phyloP scores from a whole-genome alignment of 2,329 filamentous ascomycete species.

The Simplicillium aogashimaense region DNA sequence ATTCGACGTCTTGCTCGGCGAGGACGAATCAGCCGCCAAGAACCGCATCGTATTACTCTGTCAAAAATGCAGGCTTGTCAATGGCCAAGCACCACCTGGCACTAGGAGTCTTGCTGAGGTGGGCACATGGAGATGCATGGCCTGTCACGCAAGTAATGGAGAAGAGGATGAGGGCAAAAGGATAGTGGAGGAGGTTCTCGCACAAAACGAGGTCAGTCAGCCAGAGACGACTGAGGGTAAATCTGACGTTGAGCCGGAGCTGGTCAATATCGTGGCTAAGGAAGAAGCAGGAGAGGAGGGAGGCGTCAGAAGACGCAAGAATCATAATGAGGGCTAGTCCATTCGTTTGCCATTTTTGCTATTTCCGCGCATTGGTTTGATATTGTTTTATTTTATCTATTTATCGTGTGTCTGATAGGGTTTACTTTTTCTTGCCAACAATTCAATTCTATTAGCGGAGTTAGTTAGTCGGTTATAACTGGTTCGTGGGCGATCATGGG shows the following conservation, averaged over 20 bases:
- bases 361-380: too few species aligned
- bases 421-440: too few species aligned
- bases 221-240: constrained; percentile 1
- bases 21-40: constrained; percentile 86
- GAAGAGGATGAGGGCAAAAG: constrained; percentile 66
- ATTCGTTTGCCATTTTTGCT: not conserved
- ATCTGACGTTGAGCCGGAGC: constrained; percentile 7
- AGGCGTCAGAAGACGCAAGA: not conserved
- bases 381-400: too few species aligned
- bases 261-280: constrained; percentile 8
- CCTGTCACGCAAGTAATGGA: constrained; percentile 76
- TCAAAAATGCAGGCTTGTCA: constrained; percentile 71
- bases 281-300: constrained; percentile 8
- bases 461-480: too few species aligned
- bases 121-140: constrained; percentile 79
- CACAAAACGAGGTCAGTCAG: too few species aligned
- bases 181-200: constrained; percentile 57
- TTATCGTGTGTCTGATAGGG: too few species aligned
- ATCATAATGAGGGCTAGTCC: not conserved
- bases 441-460: too few species aligned
- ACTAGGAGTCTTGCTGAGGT: constrained; percentile 67
- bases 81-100: constrained; percentile 90
- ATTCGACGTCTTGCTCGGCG: constrained; percentile 82
- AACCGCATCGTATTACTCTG: constrained; percentile 89
- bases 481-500: too few species aligned